Evolutionary conservation across 306 rosid genomes (phyloP).

Genomic region (Cucurbita argyrosperma): DNA sequence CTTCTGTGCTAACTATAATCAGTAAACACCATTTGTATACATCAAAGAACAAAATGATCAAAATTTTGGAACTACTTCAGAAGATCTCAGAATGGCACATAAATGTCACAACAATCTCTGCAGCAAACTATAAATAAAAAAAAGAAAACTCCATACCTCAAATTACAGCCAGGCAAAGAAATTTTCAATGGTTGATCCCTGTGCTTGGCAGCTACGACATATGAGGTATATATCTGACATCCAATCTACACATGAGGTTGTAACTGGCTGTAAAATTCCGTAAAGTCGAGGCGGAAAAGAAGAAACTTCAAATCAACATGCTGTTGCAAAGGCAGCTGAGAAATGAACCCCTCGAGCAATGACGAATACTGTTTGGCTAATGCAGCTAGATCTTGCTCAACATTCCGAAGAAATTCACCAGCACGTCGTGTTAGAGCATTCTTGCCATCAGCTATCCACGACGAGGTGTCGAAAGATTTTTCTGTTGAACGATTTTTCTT

Average conservation of each 20-base stretch:
- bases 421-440: constrained; percentile 81
- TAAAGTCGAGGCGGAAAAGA: constrained; percentile 88
- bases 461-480: constrained; percentile 36
- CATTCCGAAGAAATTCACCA: constrained; percentile 62
- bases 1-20: too few species aligned
- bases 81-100: background rate
- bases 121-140: background rate
- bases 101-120: background rate
- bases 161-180: constrained; percentile 3
- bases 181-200: constrained; percentile 1
- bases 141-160: constrained; percentile 8
- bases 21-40: too few species aligned
- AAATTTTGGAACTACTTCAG: background rate
- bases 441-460: constrained; percentile 82
- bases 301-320: constrained; percentile 96
- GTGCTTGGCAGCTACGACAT: background rate
- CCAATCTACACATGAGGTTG: constrained; percentile 27
- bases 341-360: constrained; percentile 70
- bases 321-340: constrained; percentile 88
- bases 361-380: constrained; percentile 76
- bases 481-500: constrained; percentile 30
- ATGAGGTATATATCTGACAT: background rate
- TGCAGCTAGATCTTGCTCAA: constrained; percentile 65
- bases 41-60: background rate
- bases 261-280: constrained; percentile 65